These are phyloP conservation scores for Xylaria sp. DNA, from an alignment of 2,329 filamentous ascomycete species.

Conservation along the genomic window DNA sequence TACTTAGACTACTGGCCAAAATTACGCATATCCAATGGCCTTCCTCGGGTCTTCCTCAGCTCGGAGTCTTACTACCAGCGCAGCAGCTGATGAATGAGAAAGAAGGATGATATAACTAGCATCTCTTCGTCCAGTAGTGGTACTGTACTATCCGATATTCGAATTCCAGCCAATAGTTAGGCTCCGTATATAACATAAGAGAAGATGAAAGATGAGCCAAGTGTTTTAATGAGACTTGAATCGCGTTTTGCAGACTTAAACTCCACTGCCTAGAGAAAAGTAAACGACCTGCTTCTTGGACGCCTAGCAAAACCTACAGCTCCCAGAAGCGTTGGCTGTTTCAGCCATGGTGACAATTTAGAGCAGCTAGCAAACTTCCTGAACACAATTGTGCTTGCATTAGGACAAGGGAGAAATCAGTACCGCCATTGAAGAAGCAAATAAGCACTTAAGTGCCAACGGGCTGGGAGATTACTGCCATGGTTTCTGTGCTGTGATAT, in stretches of 20 bases:
- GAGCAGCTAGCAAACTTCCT: background rate
- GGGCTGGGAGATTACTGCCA: constrained; percentile 10
- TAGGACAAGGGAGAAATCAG: background rate
- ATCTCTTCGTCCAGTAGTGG: constrained; percentile 2
- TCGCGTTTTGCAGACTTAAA: background rate
- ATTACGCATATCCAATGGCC: background rate
- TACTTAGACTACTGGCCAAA: background rate
- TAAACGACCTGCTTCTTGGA: background rate
- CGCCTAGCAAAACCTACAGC: background rate
- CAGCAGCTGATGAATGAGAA: background rate
- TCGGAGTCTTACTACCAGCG: background rate
- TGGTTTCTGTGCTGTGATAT: background rate
- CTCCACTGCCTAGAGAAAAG: background rate
- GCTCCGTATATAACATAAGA: background rate
- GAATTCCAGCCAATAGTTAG: constrained; percentile 7
- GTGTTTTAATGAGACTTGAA: background rate
- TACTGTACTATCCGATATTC: background rate
- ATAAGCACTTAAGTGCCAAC: constrained; percentile 2
- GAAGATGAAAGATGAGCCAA: background rate
- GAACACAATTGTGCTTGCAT: background rate
- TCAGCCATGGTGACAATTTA: constrained; percentile 8
- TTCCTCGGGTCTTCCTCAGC: background rate
- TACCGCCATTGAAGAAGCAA: background rate
- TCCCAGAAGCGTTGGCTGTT: background rate
- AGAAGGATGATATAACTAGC: background rate